phyloP scores from a whole-genome alignment of 768 basidiomycete genomes.

The Rhizopogon vinicolor region DNA sequence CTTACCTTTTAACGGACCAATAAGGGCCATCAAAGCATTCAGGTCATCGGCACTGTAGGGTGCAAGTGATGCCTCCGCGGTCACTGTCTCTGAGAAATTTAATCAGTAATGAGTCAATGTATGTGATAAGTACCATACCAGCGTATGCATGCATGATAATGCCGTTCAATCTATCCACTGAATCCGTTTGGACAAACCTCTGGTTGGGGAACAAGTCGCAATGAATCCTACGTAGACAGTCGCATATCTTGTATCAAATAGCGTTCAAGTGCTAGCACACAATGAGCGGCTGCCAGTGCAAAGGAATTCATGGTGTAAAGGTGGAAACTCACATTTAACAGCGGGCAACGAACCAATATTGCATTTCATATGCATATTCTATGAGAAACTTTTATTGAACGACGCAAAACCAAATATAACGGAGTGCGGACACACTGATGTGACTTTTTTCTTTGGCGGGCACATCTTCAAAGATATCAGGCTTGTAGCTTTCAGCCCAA shows the following conservation, averaged over 20 bases:
- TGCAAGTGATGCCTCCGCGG: constrained; percentile 10
- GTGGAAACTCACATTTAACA: not conserved
- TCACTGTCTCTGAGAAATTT: constrained; percentile 11
- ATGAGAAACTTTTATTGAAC: not conserved
- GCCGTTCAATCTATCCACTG: not conserved
- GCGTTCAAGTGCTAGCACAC: not conserved
- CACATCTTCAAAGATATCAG: constrained; percentile 27
- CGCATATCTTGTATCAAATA: not conserved
- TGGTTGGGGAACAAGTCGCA: constrained; percentile 12
- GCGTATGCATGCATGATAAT: constrained; percentile 5
- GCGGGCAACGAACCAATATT: constrained; percentile 18
- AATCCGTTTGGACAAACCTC: not conserved
- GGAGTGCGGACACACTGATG: constrained; percentile 29
- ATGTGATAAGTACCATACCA: not conserved
- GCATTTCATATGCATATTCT: constrained; percentile 19
- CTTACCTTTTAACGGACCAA: constrained; percentile 2
- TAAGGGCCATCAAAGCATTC: constrained; percentile 5
- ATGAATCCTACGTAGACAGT: constrained; percentile 14
- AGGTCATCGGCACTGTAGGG: constrained; percentile 9
- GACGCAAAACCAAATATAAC: not conserved
- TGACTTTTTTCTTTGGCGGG: constrained; percentile 34
- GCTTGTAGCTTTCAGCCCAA: constrained; percentile 38
- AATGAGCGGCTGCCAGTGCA: not conserved
- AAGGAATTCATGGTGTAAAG: too few species aligned
- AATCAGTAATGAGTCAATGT: too few species aligned